Percentiles rank a stretch among this genome's conserved stretches.
phyloP scores from a whole-genome alignment of 441 rosid species.

The Corymbia citriodora region DNA sequence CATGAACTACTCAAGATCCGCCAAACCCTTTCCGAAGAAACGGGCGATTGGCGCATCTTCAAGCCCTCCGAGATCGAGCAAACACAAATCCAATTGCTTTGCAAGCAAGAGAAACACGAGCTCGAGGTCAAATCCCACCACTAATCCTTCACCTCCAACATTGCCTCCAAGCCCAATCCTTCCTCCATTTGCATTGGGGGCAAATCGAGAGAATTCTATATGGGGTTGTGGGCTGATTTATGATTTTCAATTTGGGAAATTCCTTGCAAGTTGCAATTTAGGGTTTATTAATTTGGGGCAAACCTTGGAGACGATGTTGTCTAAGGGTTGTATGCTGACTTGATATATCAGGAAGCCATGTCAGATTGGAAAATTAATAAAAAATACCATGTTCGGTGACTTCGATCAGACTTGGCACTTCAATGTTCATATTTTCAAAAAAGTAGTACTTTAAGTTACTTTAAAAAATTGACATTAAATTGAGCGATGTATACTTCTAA shows the following conservation, averaged over 20 bases:
- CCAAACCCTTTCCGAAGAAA: not conserved
- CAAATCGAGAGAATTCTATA: too few relatives aligned
- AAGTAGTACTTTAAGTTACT: rapidly evolving
- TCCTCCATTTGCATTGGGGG: too few relatives aligned
- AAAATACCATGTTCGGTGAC: too few relatives aligned
- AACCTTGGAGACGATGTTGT: too few relatives aligned
- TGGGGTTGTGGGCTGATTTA: too few relatives aligned
- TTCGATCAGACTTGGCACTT: too few relatives aligned
- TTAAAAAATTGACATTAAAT: too few relatives aligned
- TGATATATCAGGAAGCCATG: rapidly evolving
- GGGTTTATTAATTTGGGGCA: not conserved
- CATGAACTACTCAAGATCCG: not conserved
- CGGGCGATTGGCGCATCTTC: not conserved
- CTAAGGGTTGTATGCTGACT: not conserved
- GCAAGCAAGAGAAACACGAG: not conserved
- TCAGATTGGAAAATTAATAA: too few relatives aligned
- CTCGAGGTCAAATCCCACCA: not conserved
- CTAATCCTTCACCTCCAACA: not conserved
- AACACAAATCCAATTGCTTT: not conserved
- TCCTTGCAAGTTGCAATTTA: not conserved
- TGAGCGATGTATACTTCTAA: too few relatives aligned
- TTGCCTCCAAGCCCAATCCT: not conserved
- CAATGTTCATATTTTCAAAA: rapidly evolving
- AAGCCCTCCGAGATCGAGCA: not conserved
- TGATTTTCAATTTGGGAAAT: not conserved